Percentiles rank a stretch among this genome's conserved stretches.
Conservation (phyloP, 306 rosid genomes). For the Cercis canadensis region DNA sequence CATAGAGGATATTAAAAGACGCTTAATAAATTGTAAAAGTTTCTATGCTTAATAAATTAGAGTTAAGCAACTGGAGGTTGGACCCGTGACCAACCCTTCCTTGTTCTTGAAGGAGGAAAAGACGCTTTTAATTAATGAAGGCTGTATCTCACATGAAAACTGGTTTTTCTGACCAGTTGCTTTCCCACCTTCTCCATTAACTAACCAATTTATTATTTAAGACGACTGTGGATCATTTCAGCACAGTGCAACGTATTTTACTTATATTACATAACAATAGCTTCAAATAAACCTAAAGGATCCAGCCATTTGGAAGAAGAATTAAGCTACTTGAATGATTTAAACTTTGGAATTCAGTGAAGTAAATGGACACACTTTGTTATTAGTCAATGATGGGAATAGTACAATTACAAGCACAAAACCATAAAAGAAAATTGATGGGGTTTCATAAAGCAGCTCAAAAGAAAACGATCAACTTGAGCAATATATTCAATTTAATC, state of each 20-base stretch:
- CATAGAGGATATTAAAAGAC: too few relatives aligned
- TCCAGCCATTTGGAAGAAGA: not conserved
- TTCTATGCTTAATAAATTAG: not conserved
- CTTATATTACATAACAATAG: slow-evolving; percentile 8
- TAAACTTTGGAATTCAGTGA: slow-evolving; percentile 16
- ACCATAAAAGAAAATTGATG: slow-evolving; percentile 13
- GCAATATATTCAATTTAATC: not conserved
- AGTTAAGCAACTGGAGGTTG: slow-evolving; percentile 29
- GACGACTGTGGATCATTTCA: not conserved
- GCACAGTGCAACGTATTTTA: not conserved
- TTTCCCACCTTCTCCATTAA: slow-evolving; percentile 15
- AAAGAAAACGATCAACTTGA: not conserved
- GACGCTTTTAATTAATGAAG: slow-evolving; percentile 32
- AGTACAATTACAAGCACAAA: too few relatives aligned
- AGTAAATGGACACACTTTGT: slow-evolving; percentile 10
- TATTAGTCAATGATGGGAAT: slow-evolving; percentile 30
- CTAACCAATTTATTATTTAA: slow-evolving; percentile 13
- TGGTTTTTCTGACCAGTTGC: slow-evolving; percentile 21
- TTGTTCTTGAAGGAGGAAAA: not conserved
- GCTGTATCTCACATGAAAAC: slow-evolving; percentile 32
- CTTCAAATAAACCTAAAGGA: not conserved
- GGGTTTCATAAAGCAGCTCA: too few relatives aligned
- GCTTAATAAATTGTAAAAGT: not conserved
- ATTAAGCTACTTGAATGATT: slow-evolving; percentile 7
- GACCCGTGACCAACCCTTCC: slow-evolving; percentile 37